phyloP scores from a whole-genome alignment of 202 grass and related monocot species.

The Saccharum hybrid region DNA sequence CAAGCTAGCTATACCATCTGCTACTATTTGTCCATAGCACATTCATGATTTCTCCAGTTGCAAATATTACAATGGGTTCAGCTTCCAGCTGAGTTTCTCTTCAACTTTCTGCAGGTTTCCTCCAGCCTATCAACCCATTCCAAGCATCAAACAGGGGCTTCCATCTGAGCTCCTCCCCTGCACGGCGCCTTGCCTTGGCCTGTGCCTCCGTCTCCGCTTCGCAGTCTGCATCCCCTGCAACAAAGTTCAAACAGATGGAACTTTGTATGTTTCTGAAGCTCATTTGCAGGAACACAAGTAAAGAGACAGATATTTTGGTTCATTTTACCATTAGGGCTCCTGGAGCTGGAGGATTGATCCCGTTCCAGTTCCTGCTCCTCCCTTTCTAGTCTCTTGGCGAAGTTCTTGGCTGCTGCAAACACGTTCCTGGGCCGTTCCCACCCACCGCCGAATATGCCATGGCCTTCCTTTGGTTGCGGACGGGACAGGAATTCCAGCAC shows the following conservation, averaged over 20 bases:
- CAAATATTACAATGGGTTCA: background rate
- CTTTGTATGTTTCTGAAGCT: background rate
- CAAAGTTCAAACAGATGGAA: background rate
- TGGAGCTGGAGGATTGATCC: constrained; percentile 23
- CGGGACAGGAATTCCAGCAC: constrained; percentile 60
- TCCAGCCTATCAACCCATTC: constrained; percentile 46
- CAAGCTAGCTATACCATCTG: background rate
- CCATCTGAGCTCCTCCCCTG: constrained; percentile 51
- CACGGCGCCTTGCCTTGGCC: constrained; percentile 49
- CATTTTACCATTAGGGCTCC: constrained; percentile 1
- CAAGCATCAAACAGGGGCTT: constrained; percentile 47
- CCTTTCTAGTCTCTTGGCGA: constrained; percentile 51
- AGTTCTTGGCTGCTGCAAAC: constrained; percentile 59
- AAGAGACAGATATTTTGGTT: background rate
- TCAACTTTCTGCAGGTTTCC: constrained; percentile 7
- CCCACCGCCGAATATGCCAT: constrained; percentile 64
- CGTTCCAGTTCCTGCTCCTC: constrained; percentile 37
- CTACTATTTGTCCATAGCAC: background rate
- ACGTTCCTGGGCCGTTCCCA: constrained; percentile 64
- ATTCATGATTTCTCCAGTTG: background rate
- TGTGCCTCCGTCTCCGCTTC: constrained; percentile 57
- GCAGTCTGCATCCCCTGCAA: constrained; percentile 37
- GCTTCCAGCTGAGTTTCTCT: background rate
- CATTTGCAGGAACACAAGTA: background rate
- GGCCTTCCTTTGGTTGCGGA: constrained; percentile 60